Percentiles rank a stretch among this genome's conserved stretches.
These are phyloP conservation scores for Colletotrichum cereale DNA, from an alignment of 2,329 filamentous ascomycete genomes.

Conservation along the genomic window DNA sequence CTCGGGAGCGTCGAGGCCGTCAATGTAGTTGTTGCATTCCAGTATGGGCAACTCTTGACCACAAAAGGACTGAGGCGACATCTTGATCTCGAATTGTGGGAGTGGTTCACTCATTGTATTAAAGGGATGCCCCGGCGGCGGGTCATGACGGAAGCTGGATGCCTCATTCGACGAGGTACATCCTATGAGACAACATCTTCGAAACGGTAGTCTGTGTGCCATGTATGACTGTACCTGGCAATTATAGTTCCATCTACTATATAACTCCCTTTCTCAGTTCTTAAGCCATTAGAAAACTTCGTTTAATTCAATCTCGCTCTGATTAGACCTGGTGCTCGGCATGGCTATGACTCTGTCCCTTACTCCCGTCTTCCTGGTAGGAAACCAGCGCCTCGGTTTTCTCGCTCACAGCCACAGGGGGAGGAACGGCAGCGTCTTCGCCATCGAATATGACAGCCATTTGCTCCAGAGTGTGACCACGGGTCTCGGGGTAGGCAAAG, in stretches of 20 bases:
- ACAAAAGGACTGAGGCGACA: too few relatives aligned
- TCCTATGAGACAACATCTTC: neutral
- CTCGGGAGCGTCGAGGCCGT: neutral
- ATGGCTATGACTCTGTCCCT: conserved; percentile 4
- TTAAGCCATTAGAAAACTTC: neutral
- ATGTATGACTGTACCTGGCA: too few relatives aligned
- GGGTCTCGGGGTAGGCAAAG: conserved; percentile 35
- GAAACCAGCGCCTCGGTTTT: conserved; percentile 26
- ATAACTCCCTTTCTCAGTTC: neutral
- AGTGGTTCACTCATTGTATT: too few relatives aligned
- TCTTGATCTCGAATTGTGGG: neutral
- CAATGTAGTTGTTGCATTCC: neutral
- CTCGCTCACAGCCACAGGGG: conserved; percentile 22
- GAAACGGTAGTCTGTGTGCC: neutral
- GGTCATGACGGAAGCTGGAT: too few relatives aligned
- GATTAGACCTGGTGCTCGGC: conserved; percentile 7
- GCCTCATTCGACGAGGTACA: neutral
- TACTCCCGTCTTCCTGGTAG: conserved; percentile 7
- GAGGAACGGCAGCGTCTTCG: conserved; percentile 22
- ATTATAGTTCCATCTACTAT: too few relatives aligned
- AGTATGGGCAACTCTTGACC: neutral
- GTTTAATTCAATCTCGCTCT: neutral
- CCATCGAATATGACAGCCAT: conserved; percentile 38
- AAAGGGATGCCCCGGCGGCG: neutral
- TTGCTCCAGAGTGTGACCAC: conserved; percentile 37